Evolutionary conservation across 176 grass and related monocot species (phyloP).

Genomic region (Dactylis glomerata): DNA sequence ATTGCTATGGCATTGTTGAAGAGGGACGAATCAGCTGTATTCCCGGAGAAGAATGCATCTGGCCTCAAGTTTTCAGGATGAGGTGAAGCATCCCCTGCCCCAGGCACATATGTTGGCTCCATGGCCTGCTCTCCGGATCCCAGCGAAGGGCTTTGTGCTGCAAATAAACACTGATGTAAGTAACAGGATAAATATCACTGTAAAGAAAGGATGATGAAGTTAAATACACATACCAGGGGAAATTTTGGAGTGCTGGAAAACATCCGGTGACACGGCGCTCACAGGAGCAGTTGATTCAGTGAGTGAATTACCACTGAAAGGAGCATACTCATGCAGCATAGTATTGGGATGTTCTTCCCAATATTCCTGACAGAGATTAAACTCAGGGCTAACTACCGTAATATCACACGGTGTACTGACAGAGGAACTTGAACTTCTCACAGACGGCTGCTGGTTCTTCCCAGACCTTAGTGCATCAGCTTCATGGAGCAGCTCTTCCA

Average conservation of each 20-base stretch:
- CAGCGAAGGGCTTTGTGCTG: slow-evolving; percentile 42
- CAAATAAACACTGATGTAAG: slow-evolving; percentile 8
- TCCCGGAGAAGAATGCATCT: slow-evolving; percentile 63
- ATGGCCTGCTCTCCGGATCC: slow-evolving; percentile 28
- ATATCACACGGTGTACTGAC: slow-evolving; percentile 44
- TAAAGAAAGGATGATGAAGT: not conserved
- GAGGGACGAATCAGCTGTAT: slow-evolving; percentile 41
- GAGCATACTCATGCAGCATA: slow-evolving; percentile 34
- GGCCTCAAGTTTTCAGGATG: slow-evolving; percentile 56
- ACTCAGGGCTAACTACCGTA: slow-evolving; percentile 33
- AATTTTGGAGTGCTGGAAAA: slow-evolving; percentile 33
- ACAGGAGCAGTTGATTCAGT: slow-evolving; percentile 38
- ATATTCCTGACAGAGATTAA: slow-evolving; percentile 57
- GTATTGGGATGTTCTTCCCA: slow-evolving; percentile 44
- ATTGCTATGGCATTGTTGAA: slow-evolving; percentile 62
- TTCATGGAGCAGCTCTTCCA: slow-evolving; percentile 81
- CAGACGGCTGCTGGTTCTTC: slow-evolving; percentile 44
- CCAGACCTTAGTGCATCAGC: slow-evolving; percentile 48
- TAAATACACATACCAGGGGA: slow-evolving; percentile 30
- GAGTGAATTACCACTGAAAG: slow-evolving; percentile 47
- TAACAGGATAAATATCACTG: not conserved
- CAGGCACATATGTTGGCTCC: slow-evolving; percentile 19
- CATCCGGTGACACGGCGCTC: slow-evolving; percentile 28
- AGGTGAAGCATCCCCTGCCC: slow-evolving; percentile 48
- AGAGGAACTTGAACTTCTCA: slow-evolving; percentile 71